Evolutionary conservation across 2,329 filamentous ascomycete species (phyloP).

Genomic region (Pseudocercospora vitis): DNA sequence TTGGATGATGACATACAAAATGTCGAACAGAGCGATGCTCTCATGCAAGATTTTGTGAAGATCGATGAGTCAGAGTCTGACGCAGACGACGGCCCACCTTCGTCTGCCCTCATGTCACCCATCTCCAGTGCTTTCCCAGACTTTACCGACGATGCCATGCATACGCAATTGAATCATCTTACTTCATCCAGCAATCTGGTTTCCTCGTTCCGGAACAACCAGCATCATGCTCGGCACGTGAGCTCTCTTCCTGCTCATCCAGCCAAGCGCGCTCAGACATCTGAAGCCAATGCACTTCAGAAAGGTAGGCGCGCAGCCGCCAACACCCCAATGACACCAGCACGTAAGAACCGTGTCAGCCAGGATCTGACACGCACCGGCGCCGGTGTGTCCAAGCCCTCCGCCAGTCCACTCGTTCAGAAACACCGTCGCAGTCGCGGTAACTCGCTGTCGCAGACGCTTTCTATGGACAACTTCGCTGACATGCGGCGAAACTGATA

Average conservation of each 20-base stretch:
- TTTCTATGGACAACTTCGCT: conserved; percentile 22
- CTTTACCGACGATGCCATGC: conserved; percentile 16
- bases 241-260: conserved; percentile 59
- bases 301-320: conserved; percentile 66
- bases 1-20: conserved; percentile 4
- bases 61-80: conserved; percentile 31
- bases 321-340: conserved; percentile 66
- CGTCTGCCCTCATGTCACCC: conserved; percentile 45
- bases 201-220: conserved; percentile 70
- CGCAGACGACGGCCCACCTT: conserved; percentile 45
- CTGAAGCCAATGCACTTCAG: conserved; percentile 61
- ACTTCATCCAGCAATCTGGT: conserved; percentile 64
- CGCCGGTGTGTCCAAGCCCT: conserved; percentile 33
- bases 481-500: conserved; percentile 5
- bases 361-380: conserved; percentile 30
- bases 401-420: conserved; percentile 22
- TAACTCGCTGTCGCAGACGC: conserved; percentile 26
- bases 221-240: conserved; percentile 51
- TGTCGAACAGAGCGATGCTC: conserved; percentile 24
- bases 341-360: conserved; percentile 50
- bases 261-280: conserved; percentile 64
- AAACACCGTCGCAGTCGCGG: conserved; percentile 28
- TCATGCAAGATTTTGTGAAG: conserved; percentile 34
- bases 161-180: conserved; percentile 56
- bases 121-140: conserved; percentile 18